Evolutionary conservation across 106 monocot species (phyloP), one percentile per base, ranked within the genome.

Genomic region (Ottelia alismoides): DNA sequence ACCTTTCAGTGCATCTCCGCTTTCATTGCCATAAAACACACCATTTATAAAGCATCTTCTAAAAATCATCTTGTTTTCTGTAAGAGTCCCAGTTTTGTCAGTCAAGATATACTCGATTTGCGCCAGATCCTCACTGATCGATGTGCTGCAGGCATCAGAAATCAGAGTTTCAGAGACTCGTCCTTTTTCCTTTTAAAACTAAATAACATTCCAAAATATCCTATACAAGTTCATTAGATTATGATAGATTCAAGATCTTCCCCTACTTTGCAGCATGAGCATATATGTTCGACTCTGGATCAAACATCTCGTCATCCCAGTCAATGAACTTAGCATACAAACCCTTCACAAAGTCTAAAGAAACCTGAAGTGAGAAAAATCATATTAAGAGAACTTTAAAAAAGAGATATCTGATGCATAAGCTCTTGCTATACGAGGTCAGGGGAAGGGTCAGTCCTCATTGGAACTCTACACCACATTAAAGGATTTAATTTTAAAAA

Each of bases 221-320:
- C n/a, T n/a, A n/a, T n/a, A n/a, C n/a, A n/a, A n/a, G n/a, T n/a
- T n/a, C n/a, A n/a, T 22, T 20, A 31, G 31, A 57, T 57, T 31
- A 27, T 11, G 11, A 30, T 1, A 40, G 40, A 57, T 24, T 40
- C 19, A 9, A 23, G 22, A 25, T 51, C 23, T 30, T 31, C 32
- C 26, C 48, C 17, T 74, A 96, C 96, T 85, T 96, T 56, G 96
- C 74, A 35, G 85, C 88, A 82, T 96, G 82, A 45, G 96, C 62
- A 67, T 71, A 55, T 5, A 81, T 85, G 28, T 67, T 72, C 44
- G 89, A 78, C 40, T 85, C 89, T 5, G 50, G 68, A 78, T 96
- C 96, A 85, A 82, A 89, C 82, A 96, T 89, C 57, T 89, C 76
- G 57, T 85, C 89, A 72, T 96, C 96, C 96, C 96, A 96, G 59